Conservation (phyloP, 768 basidiomycete species). For the Amanita muscaria region DNA sequence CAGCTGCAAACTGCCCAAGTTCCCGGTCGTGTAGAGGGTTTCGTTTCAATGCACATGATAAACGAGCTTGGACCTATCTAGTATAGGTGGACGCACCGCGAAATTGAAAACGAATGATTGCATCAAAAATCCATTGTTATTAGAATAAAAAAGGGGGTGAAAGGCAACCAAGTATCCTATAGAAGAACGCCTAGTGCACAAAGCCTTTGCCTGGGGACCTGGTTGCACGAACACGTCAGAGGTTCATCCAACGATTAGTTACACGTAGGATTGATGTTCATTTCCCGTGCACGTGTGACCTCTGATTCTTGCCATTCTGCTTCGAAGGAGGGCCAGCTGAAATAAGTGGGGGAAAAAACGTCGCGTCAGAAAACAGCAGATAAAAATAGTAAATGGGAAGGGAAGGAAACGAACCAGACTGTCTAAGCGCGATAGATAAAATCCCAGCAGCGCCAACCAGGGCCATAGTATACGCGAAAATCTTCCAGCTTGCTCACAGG, state of each 20-base stretch:
- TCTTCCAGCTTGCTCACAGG: slow-evolving; percentile 66
- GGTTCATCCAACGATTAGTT: slow-evolving; percentile 4
- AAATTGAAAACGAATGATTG: background rate
- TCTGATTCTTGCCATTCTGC: slow-evolving; percentile 92
- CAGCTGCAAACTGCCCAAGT: no score
- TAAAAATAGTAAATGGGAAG: slow-evolving; percentile 4
- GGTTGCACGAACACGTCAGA: slow-evolving; percentile 7
- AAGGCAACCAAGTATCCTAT: background rate
- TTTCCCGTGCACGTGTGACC: slow-evolving; percentile 73
- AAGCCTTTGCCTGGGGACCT: slow-evolving; percentile 83
- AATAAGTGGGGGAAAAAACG: no score
- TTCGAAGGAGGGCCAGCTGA: slow-evolving; percentile 70
- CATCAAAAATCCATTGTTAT: slow-evolving; percentile 1
- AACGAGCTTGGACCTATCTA: no score
- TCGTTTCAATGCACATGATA: no score
- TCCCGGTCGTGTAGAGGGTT: no score
- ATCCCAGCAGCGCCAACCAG: slow-evolving; percentile 51
- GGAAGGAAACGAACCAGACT: slow-evolving; percentile 44
- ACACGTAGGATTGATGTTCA: slow-evolving; percentile 78
- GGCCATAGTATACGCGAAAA: slow-evolving; percentile 48
- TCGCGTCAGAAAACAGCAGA: background rate
- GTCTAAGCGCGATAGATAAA: slow-evolving; percentile 42
- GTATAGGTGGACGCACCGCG: no score
- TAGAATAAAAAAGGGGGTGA: background rate
- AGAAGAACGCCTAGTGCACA: background rate